These are phyloP conservation scores for Eutypella sp. DNA, from an alignment of 2,329 filamentous ascomycete genomes.

Conservation along the genomic window DNA sequence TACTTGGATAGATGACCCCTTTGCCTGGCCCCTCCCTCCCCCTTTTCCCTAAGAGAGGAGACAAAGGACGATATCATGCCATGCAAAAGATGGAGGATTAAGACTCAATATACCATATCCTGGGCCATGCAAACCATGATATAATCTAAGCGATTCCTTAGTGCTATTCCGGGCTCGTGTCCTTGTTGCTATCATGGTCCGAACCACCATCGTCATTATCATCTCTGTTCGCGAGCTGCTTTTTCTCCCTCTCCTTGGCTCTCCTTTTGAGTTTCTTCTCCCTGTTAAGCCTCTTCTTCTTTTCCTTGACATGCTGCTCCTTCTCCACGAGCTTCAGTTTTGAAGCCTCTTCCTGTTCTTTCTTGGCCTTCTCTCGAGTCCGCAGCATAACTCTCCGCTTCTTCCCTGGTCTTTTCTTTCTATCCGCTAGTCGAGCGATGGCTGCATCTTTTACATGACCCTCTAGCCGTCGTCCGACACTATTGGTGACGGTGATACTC, in stretches of 20 bases:
- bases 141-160: too few species aligned
- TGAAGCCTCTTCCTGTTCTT: conserved; percentile 34
- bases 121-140: too few species aligned
- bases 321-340: conserved; percentile 40
- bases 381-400: conserved; percentile 51
- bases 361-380: conserved; percentile 37
- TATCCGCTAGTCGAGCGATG: conserved; percentile 4
- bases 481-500: conserved; percentile 33
- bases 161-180: not conserved
- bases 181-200: conserved; percentile 7
- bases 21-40: too few species aligned
- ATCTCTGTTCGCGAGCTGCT: conserved; percentile 25
- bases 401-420: conserved; percentile 49
- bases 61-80: too few species aligned
- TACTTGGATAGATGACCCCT: too few species aligned
- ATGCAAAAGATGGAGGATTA: too few species aligned
- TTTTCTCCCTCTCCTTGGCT: conserved; percentile 53
- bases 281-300: conserved; percentile 58
- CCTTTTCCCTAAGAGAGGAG: too few species aligned
- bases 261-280: conserved; percentile 55
- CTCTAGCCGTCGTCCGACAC: not conserved
- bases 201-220: conserved; percentile 14
- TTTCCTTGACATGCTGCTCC: conserved; percentile 53
- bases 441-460: conserved; percentile 5
- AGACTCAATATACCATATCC: too few species aligned